These are phyloP conservation scores for Erucastrum elatum DNA, from an alignment of 345 rosid genomes.

Conservation along the genomic window DNA sequence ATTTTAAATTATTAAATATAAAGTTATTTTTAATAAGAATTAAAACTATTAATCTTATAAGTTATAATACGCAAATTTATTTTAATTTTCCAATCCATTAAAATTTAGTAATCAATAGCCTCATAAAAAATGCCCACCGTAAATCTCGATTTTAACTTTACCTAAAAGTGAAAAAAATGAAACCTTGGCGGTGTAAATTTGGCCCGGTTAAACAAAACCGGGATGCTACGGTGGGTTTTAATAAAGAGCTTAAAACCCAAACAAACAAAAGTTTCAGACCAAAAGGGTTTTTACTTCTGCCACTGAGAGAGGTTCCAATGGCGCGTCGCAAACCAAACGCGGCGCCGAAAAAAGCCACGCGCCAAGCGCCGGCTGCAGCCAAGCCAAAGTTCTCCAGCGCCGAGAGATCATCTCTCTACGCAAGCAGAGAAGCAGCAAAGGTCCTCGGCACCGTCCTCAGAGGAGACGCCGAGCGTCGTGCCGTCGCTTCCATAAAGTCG, in stretches of 20 bases:
- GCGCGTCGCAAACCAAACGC: conserved; percentile 24
- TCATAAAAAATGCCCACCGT: neutral
- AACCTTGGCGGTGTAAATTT: neutral
- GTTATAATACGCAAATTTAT: too few relatives aligned
- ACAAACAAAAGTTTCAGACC: neutral
- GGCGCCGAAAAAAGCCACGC: conserved; percentile 26
- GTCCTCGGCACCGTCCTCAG: conserved; percentile 63
- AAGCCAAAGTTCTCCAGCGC: conserved; percentile 38
- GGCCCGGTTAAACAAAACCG: conserved; percentile 13
- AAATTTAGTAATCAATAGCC: too few relatives aligned
- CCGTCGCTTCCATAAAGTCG: conserved; percentile 79
- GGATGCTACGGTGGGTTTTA: neutral
- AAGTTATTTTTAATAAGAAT: too few relatives aligned
- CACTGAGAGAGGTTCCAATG: neutral
- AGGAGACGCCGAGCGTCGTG: conserved; percentile 81
- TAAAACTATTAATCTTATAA: too few relatives aligned
- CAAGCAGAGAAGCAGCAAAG: conserved; percentile 85
- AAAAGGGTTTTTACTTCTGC: neutral
- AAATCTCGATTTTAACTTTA: neutral
- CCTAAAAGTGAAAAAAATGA: neutral
- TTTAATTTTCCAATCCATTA: too few relatives aligned
- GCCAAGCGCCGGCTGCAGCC: neutral
- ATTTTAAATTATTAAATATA: too few relatives aligned
- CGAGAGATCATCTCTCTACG: conserved; percentile 72
- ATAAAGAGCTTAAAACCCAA: neutral